phyloP scores from a whole-genome alignment of 805 yeast species.

The Candida berthetii region DNA sequence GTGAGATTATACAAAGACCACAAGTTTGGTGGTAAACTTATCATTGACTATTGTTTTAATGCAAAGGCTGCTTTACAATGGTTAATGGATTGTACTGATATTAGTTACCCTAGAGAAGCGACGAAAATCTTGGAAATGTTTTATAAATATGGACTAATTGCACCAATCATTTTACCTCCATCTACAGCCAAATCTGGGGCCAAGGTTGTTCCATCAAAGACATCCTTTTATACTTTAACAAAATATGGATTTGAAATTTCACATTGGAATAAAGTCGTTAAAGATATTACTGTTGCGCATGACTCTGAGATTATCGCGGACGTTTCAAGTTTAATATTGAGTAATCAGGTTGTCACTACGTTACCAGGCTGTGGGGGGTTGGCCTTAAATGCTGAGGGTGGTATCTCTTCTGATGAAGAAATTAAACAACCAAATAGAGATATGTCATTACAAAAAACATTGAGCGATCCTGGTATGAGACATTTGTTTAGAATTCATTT shows the following conservation, averaged over 20 bases:
- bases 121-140: slow-evolving; percentile 45
- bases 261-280: slow-evolving; percentile 22
- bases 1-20: slow-evolving; percentile 48
- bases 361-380: slow-evolving; percentile 3
- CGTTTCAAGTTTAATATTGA: slow-evolving; percentile 8
- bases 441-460: slow-evolving; percentile 29
- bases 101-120: slow-evolving; percentile 47
- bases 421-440: slow-evolving; percentile 1
- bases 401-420: slow-evolving; percentile 10
- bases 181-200: slow-evolving; percentile 23
- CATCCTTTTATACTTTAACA: slow-evolving; percentile 37
- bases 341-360: slow-evolving; percentile 8
- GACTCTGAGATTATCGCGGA: slow-evolving; percentile 11
- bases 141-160: slow-evolving; percentile 38
- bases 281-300: slow-evolving; percentile 7
- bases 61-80: slow-evolving; percentile 83
- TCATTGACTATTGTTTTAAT: slow-evolving; percentile 45
- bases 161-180: slow-evolving; percentile 33
- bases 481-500: slow-evolving; percentile 63
- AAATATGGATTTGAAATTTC: slow-evolving; percentile 33
- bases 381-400: neutral
- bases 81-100: slow-evolving; percentile 86
- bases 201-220: slow-evolving; percentile 26
- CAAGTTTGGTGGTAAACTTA: slow-evolving; percentile 23
- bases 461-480: slow-evolving; percentile 72